Evolutionary conservation across 371 early-diverging fungal species (phyloP).

Genomic region (Smittium mucronatum): DNA sequence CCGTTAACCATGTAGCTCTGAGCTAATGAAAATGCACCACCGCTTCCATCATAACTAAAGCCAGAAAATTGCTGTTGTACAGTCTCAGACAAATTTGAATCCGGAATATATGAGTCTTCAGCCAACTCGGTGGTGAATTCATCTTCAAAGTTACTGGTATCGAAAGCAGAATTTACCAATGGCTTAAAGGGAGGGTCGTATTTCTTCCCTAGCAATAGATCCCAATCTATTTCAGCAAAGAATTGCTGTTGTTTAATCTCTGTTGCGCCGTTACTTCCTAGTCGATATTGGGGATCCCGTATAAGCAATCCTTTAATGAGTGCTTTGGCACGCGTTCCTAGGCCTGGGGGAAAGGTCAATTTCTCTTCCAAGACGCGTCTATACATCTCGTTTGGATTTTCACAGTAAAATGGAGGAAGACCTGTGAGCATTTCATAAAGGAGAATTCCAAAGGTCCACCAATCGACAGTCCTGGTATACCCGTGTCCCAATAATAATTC

Average conservation of each 20-base stretch:
- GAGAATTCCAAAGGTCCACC: conserved; percentile 97
- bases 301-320: conserved; percentile 68
- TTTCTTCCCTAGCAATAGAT: conserved; percentile 64
- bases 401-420: conserved; percentile 91
- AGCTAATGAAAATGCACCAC: conserved; percentile 41
- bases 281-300: conserved; percentile 71
- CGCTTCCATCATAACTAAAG: conserved; percentile 67
- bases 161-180: conserved; percentile 67
- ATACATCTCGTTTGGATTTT: conserved; percentile 72
- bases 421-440: conserved; percentile 94
- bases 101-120: conserved; percentile 70
- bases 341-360: conserved; percentile 53
- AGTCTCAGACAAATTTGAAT: conserved; percentile 67
- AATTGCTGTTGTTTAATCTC: conserved; percentile 85
- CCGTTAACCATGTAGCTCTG: too few species aligned
- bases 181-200: conserved; percentile 92
- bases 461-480: conserved; percentile 91
- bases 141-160: conserved; percentile 88
- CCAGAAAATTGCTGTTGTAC: conserved; percentile 91
- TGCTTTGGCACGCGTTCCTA: conserved; percentile 43
- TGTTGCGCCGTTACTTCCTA: conserved; percentile 57
- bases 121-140: conserved; percentile 88
- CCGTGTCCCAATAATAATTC: conserved; percentile 79
- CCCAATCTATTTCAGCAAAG: conserved; percentile 89
- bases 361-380: conserved; percentile 65